These are phyloP conservation scores for Boletus reticulatus DNA, from an alignment of 768 basidiomycete genomes.

Conservation along the genomic window DNA sequence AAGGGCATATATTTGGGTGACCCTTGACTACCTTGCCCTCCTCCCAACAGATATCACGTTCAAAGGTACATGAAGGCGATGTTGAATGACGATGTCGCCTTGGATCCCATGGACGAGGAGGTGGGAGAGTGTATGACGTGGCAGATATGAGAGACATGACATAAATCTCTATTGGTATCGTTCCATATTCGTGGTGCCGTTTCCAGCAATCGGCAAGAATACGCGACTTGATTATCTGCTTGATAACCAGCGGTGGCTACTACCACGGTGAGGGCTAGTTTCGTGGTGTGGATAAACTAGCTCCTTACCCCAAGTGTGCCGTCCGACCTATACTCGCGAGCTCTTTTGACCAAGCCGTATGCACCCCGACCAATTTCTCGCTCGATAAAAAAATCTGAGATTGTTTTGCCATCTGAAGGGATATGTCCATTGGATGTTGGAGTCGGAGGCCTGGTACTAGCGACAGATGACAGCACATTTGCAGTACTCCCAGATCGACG, in stretches of 20 bases:
- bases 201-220: constrained; percentile 99
- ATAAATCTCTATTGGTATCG: constrained; percentile 97
- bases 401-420: constrained; percentile 61
- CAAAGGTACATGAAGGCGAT: constrained; percentile 12
- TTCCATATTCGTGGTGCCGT: constrained; percentile 90
- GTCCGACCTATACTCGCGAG: constrained; percentile 69
- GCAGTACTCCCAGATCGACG: constrained; percentile 61
- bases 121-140: constrained; percentile 74
- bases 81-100: constrained; percentile 38
- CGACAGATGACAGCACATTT: constrained; percentile 58
- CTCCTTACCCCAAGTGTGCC: constrained; percentile 80
- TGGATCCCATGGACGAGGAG: constrained; percentile 83
- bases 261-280: constrained; percentile 6
- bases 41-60: constrained; percentile 49
- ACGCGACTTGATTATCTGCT: constrained; percentile 97
- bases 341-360: constrained; percentile 93
- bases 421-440: constrained; percentile 38
- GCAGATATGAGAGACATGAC: constrained; percentile 90
- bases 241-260: constrained; percentile 89
- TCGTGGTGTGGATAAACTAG: constrained; percentile 4
- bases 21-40: constrained; percentile 75
- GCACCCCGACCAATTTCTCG: constrained; percentile 91
- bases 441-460: constrained; percentile 63
- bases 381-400: constrained; percentile 84
- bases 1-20: constrained; percentile 92